phyloP scores from a whole-genome alignment of 2,329 filamentous ascomycete genomes.

The Aschersonia sp. region DNA sequence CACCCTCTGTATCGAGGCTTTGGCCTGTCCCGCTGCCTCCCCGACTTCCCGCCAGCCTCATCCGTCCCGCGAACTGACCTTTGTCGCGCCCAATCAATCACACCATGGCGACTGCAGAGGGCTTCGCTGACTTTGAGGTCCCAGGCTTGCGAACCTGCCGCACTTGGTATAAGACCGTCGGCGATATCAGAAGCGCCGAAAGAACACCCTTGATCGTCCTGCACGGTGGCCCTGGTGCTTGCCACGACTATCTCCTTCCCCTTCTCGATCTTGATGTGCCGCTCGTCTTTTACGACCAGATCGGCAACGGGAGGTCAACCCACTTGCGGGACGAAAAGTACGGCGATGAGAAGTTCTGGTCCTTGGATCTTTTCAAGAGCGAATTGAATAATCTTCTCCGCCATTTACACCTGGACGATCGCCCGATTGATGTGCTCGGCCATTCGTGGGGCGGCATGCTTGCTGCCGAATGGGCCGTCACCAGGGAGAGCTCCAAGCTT shows the following conservation, averaged over 20 bases:
- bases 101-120: background rate
- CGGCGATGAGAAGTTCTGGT: conserved; percentile 29
- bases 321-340: conserved; percentile 26
- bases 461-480: conserved; percentile 24
- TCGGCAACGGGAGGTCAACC: conserved; percentile 34
- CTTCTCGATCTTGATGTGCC: conserved; percentile 21
- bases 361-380: conserved; percentile 26
- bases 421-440: conserved; percentile 27
- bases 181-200: background rate
- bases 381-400: conserved; percentile 33
- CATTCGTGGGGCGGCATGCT: conserved; percentile 41
- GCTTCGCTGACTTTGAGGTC: background rate
- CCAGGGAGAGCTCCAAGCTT: conserved; percentile 10
- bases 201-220: conserved; percentile 1
- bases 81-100: background rate
- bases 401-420: conserved; percentile 20
- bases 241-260: conserved; percentile 26
- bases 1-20: too few species aligned
- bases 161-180: conserved; percentile 4
- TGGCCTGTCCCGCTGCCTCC: too few species aligned
- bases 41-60: too few species aligned
- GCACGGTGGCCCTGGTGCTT: conserved; percentile 31
- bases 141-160: background rate
- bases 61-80: too few species aligned
- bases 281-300: conserved; percentile 38